Conservation (phyloP, 1,284 basidiomycete species). For the Cronartium quercuum region DNA sequence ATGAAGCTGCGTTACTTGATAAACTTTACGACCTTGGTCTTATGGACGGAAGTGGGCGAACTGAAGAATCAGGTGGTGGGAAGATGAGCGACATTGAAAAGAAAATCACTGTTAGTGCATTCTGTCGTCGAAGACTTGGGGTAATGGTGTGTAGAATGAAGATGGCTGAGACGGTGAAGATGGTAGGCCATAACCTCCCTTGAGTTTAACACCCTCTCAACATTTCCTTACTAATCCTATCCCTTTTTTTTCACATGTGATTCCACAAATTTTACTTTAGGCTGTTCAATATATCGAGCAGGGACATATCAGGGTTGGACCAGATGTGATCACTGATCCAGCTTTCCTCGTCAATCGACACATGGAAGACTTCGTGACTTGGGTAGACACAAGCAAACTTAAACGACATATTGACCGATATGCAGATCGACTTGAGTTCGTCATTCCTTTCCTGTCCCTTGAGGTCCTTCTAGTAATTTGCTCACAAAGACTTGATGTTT, state of each 20-base stretch:
- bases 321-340: constrained; percentile 91
- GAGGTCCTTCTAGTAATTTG: not conserved
- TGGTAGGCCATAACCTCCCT: constrained; percentile 58
- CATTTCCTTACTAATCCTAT: constrained; percentile 1
- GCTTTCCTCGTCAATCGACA: constrained; percentile 87
- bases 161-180: constrained; percentile 93
- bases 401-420: constrained; percentile 93
- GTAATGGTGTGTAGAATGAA: constrained; percentile 88
- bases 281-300: constrained; percentile 97
- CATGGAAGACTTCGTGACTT: constrained; percentile 99
- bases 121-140: constrained; percentile 82
- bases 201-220: not conserved
- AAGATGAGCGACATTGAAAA: constrained; percentile 89
- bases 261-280: constrained; percentile 56
- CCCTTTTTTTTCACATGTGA: constrained; percentile 32
- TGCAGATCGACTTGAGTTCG: constrained; percentile 76
- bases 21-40: constrained; percentile 98
- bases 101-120: constrained; percentile 89
- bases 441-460: constrained; percentile 37
- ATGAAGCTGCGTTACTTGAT: constrained; percentile 78
- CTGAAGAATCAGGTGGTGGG: constrained; percentile 15
- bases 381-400: constrained; percentile 96
- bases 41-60: constrained; percentile 63
- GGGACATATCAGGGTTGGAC: constrained; percentile 93
- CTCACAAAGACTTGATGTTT: too few species aligned